Evolutionary conservation across 2,329 filamentous ascomycete species (phyloP).

Genomic region (Septoria petroselini): DNA sequence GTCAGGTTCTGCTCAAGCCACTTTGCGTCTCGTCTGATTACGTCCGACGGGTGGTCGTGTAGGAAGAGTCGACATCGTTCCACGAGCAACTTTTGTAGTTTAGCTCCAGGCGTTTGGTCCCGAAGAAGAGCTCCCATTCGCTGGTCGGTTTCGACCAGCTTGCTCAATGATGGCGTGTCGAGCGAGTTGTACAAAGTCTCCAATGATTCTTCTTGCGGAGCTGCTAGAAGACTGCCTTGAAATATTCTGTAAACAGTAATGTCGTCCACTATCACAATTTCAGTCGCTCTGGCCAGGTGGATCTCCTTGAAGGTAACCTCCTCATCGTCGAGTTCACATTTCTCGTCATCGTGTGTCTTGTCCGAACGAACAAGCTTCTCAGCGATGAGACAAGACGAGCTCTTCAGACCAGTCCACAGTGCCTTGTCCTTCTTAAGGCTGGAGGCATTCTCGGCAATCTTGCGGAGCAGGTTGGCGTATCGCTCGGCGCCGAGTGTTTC

Average conservation of each 20-base stretch:
- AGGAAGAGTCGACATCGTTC: conserved; percentile 89
- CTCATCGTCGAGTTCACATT: conserved; percentile 45
- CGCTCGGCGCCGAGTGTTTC: conserved; percentile 79
- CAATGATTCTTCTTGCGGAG: conserved; percentile 82
- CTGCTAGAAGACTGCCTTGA: conserved; percentile 76
- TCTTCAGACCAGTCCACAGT: conserved; percentile 72
- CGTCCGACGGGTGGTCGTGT: conserved; percentile 73
- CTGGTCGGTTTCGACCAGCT: conserved; percentile 73
- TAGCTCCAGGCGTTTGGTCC: conserved; percentile 66
- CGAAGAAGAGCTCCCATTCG: conserved; percentile 64
- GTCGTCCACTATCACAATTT: conserved; percentile 80
- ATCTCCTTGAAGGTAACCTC: conserved; percentile 65
- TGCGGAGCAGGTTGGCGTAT: conserved; percentile 78
- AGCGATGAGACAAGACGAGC: conserved; percentile 74
- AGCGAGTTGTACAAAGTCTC: conserved; percentile 82
- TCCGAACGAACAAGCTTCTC: conserved; percentile 68
- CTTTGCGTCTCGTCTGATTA: conserved; percentile 79
- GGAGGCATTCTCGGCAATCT: conserved; percentile 69
- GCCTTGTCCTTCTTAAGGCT: conserved; percentile 73
- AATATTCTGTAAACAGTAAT: conserved; percentile 87
- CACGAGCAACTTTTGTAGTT: conserved; percentile 74
- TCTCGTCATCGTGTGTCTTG: conserved; percentile 47
- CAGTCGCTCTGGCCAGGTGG: conserved; percentile 66
- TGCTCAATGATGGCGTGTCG: conserved; percentile 72
- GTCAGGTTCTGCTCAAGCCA: conserved; percentile 86